Conservation (phyloP, 768 basidiomycete species). For the Kockovaella imperatae region DNA sequence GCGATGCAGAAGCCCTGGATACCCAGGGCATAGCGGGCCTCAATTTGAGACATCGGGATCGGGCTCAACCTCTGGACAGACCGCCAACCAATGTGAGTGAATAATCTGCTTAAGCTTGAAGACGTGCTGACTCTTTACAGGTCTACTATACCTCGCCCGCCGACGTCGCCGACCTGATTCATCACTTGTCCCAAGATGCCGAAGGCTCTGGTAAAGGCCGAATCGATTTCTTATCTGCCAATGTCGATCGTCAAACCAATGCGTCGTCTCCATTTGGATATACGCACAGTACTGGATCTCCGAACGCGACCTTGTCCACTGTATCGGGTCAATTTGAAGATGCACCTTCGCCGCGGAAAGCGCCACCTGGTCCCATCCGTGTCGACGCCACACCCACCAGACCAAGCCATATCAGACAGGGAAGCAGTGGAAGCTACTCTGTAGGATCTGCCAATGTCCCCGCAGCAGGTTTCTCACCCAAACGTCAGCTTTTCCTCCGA, state of each 20-base stretch:
- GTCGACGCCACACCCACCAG: not conserved
- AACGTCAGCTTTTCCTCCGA: conserved; percentile 18
- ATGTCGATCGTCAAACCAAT: not conserved
- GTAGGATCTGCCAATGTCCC: conserved; percentile 9
- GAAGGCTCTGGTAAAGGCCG: conserved; percentile 22
- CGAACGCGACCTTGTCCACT: not conserved
- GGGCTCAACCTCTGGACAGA: conserved; percentile 6
- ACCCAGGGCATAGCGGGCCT: conserved; percentile 7
- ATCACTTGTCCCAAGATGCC: conserved; percentile 25
- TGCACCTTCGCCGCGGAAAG: conserved; percentile 14
- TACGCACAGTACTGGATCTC: not conserved
- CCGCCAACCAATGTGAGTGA: conserved; percentile 34
- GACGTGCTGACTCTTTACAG: conserved; percentile 10
- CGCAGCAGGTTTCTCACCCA: conserved; percentile 13
- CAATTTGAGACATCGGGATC: conserved; percentile 30
- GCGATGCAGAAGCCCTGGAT: conserved; percentile 1
- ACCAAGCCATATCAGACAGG: not conserved
- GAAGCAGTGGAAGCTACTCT: too few species aligned
- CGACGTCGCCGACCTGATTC: conserved; percentile 38
- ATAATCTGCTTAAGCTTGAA: not conserved
- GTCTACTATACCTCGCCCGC: conserved; percentile 28
- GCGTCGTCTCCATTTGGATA: not conserved
- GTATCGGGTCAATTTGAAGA: conserved; percentile 20
- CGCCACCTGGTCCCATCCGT: conserved; percentile 10
- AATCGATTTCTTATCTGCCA: conserved; percentile 22